Base-by-base conservation (phyloP, 139 green algal genomes). In the Astrephomene gubernaculifera region DNA sequence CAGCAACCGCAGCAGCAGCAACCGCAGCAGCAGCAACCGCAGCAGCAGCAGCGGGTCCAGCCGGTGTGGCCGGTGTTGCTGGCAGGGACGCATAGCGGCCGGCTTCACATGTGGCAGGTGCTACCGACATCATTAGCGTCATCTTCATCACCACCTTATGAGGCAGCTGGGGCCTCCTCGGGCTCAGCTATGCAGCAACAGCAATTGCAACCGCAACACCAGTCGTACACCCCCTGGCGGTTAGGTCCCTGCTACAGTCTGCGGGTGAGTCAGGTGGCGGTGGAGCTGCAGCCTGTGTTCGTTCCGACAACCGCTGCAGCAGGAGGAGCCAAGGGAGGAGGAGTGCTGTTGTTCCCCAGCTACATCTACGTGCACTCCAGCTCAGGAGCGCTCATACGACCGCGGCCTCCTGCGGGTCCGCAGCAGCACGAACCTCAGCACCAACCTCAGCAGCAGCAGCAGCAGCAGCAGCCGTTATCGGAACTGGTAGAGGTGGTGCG, bases 221-320 rank as follows among this genome's bases (percentile, higher is more conserved):
- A n/a, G n/a, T n/a, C n/a, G n/a, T n/a, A n/a, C n/a, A n/a, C n/a
- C 49, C 17, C 45, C 24, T 79, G 73, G 73, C 61, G 44, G 72
- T 25, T 79, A 7, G 67, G 61, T 4, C 33, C 53, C 25, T 73
- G 71, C 38, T 41, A 69, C 8, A 63, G 43, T 33, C 57, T 88
- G 1, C 44, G 53, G 24, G 61, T 87, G 36, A 80, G 86, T 73
- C 75, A 82, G 27, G 80, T 90, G 39, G 65, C 80, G 21, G 73
- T 87, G 35, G 71, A 87, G 81, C 75, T 89, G 24, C 35, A 45
- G 33, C n/a, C 52, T 17, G 39, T 78, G 38, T 39, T 44, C 10
- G 5, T 57, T 0, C 21, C 41, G 25, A 14, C 31, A 44, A 24
- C 27, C 8, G 70, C 5, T n/a, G n/a, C n/a, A n/a, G n/a, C n/a